Base-by-base conservation (phyloP, 2,329 filamentous ascomycete genomes). In the Penicillium sp. region DNA sequence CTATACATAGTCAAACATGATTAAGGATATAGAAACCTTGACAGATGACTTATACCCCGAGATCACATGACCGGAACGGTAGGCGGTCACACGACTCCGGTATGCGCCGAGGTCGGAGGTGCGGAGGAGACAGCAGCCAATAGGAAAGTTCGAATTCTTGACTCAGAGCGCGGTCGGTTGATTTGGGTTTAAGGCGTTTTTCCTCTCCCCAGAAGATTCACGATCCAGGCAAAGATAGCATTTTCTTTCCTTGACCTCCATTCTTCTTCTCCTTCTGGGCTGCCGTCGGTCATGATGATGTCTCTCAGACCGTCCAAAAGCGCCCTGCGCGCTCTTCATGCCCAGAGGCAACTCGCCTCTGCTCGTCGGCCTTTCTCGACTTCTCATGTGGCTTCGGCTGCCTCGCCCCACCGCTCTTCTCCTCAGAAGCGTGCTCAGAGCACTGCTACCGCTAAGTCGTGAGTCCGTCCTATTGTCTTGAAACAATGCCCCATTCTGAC, bases 381-480 rank as follows among this genome's bases (percentile, higher is more conserved):
- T 31, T 69, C 74, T 27, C 61, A 70, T 45, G 65, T 70, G 42
- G 66, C 70, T 44, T 67, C 71, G 45, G 70, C 72, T 54, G 57
- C 72, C 44, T 73, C 73, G 57, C 72, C 73, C 55, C 69, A 74
- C 65, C 68, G 69, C 63, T 68, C 65, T 59, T 61, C 66, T 53
- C 49, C 63, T 52, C 62, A 69, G 60, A 74, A 69, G 63, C 67
- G 74, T 63, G 62, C 61, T 38, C 72, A 74, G 56, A 75, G 73
- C 53, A 76, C 74, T 32, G 73, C 70, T 45, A 67, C 73, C 32
- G 70, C 78, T 50, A 72, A 76, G 51, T 66, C 76, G 80, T 85
- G 74, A 66, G 81, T 76, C 6, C 35, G 6, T 28, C 1, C 8
- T 23, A n/a, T 36, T 52, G 40, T 56, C 55, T 60, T 51, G 31